Conservation (phyloP, 1,284 basidiomycete genomes). For the Ceratobasidium sp. region DNA sequence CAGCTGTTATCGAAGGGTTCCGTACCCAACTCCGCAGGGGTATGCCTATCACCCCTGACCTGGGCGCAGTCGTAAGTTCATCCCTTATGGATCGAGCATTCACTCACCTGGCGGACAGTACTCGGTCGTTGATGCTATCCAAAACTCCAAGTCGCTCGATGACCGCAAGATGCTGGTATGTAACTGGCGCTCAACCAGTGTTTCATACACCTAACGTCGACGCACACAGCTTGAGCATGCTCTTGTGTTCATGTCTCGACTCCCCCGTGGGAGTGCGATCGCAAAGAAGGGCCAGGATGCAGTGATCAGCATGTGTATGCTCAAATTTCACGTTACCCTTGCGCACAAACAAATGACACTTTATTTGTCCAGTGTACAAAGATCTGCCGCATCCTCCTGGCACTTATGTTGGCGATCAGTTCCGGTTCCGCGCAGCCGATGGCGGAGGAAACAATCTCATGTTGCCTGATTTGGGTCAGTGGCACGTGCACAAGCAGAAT, state of each 20-base stretch:
- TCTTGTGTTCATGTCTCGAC: constrained; percentile 65
- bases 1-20: constrained; percentile 14
- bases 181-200: constrained; percentile 38
- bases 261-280: constrained; percentile 58
- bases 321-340: background rate
- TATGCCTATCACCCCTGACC: background rate
- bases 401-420: constrained; percentile 66
- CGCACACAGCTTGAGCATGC: constrained; percentile 68
- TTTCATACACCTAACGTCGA: background rate
- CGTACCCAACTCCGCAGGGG: constrained; percentile 5
- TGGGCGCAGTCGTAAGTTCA: constrained; percentile 12
- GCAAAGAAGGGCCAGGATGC: constrained; percentile 58
- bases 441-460: constrained; percentile 77
- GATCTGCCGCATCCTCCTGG: constrained; percentile 77
- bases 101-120: background rate
- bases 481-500: no score
- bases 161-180: constrained; percentile 63
- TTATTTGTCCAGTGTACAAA: constrained; percentile 64
- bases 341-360: constrained; percentile 20
- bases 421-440: constrained; percentile 72
- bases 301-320: constrained; percentile 51
- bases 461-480: constrained; percentile 71
- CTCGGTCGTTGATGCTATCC: constrained; percentile 20
- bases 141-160: constrained; percentile 54
- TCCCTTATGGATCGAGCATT: background rate